Evolutionary conservation across 2,329 filamentous ascomycete genomes (phyloP).

Genomic region (Pyrenophora graminea): DNA sequence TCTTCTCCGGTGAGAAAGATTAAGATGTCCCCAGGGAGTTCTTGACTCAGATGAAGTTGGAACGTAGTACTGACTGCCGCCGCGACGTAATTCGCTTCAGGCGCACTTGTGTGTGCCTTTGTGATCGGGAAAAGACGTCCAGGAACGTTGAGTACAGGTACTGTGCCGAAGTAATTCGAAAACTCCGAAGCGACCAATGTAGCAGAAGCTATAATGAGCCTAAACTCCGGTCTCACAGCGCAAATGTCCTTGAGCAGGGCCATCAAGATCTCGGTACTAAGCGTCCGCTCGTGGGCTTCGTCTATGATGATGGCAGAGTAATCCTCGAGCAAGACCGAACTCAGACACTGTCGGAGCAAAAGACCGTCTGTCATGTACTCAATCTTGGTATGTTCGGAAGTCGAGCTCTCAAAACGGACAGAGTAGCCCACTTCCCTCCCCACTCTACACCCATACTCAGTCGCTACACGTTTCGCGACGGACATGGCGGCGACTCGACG

Average conservation of each 20-base stretch:
- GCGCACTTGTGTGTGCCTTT: constrained; percentile 50
- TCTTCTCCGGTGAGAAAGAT: constrained; percentile 96
- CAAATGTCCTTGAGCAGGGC: constrained; percentile 88
- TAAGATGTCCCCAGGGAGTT: constrained; percentile 78
- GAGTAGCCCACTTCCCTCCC: constrained; percentile 93
- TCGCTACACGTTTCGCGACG: constrained; percentile 91
- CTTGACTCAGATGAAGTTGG: constrained; percentile 83
- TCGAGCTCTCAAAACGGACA: constrained; percentile 92
- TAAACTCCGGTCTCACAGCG: constrained; percentile 79
- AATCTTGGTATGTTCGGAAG: constrained; percentile 79
- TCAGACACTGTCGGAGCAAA: constrained; percentile 85
- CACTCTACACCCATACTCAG: constrained; percentile 83
- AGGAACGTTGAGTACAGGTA: constrained; percentile 78
- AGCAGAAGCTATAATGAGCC: constrained; percentile 88
- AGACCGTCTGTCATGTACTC: constrained; percentile 99
- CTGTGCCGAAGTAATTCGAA: constrained; percentile 80
- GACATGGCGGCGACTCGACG: constrained; percentile 96
- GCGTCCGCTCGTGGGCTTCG: constrained; percentile 92
- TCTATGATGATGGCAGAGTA: constrained; percentile 96
- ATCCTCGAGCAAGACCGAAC: constrained; percentile 78
- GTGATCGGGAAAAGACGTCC: background rate
- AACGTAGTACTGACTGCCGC: constrained; percentile 93
- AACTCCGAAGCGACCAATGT: background rate
- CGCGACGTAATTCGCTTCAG: constrained; percentile 90
- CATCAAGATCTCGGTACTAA: constrained; percentile 88